Conservation (phyloP, 192 early-diverging fungal genomes). For the Coemansia sp. region DNA sequence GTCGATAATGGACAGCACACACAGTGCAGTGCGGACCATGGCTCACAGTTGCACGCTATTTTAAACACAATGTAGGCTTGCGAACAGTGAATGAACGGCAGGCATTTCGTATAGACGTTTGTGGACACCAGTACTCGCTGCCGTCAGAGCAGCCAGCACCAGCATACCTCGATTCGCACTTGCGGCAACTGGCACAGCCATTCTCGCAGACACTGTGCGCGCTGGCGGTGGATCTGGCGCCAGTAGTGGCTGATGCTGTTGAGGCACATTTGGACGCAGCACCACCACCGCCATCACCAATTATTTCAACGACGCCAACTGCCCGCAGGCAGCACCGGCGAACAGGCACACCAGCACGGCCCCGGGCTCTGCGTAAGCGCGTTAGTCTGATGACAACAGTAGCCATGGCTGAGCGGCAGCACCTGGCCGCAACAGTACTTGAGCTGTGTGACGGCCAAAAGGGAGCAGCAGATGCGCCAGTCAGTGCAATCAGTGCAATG, state of each 20-base stretch:
- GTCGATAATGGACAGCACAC: background rate
- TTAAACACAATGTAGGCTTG: background rate
- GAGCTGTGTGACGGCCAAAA: constrained; percentile 13
- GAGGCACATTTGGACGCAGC: constrained; percentile 19
- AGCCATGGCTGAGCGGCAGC: constrained; percentile 19
- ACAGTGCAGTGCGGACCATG: background rate
- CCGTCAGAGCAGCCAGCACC: constrained; percentile 26
- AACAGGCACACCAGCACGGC: constrained; percentile 1
- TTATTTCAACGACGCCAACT: background rate
- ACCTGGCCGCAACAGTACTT: constrained; percentile 12
- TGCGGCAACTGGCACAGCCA: constrained; percentile 22
- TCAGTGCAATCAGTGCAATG: constrained; percentile 5
- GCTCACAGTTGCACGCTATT: background rate
- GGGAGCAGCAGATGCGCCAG: background rate
- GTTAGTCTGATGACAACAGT: constrained; percentile 14
- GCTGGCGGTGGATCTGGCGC: constrained; percentile 12
- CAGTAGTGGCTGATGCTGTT: constrained; percentile 16
- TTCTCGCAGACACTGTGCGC: constrained; percentile 9
- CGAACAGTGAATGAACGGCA: constrained; percentile 15
- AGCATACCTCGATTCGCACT: constrained; percentile 13
- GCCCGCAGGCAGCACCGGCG: constrained; percentile 1
- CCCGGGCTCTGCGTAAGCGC: constrained; percentile 17
- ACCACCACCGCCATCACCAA: background rate
- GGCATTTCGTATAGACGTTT: constrained; percentile 51
- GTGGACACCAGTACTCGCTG: constrained; percentile 44